Percentiles rank a stretch among this genome's conserved stretches.
Conservation (phyloP, 352 stramenopile genomes). For the Phytophthora brassicae region DNA sequence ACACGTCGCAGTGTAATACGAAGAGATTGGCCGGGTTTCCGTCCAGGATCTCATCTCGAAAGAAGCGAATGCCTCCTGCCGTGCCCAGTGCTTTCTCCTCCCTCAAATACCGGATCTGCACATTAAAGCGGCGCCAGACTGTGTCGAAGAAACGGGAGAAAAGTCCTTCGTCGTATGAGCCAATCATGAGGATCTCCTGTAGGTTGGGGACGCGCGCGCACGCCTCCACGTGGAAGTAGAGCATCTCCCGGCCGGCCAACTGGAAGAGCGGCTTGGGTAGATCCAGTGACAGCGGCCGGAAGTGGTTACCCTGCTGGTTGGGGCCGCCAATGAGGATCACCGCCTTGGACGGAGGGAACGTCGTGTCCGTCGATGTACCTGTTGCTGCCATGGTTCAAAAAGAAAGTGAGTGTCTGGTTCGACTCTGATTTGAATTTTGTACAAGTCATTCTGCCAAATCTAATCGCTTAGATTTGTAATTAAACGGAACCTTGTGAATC, state of each 20-base stretch:
- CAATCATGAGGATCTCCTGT: slow-evolving; percentile 88
- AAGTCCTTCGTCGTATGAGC: slow-evolving; percentile 86
- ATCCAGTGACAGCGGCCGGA: slow-evolving; percentile 85
- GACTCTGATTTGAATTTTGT: slow-evolving; percentile 1
- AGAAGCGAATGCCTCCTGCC: slow-evolving; percentile 81
- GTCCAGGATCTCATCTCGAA: slow-evolving; percentile 83
- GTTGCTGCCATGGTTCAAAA: slow-evolving; percentile 17
- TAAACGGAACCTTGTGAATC: neutral
- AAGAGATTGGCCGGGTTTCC: slow-evolving; percentile 73
- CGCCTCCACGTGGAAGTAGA: slow-evolving; percentile 89
- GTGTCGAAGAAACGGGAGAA: slow-evolving; percentile 90
- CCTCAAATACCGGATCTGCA: slow-evolving; percentile 82
- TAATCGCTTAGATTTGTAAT: slow-evolving; percentile 15
- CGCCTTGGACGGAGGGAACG: slow-evolving; percentile 80
- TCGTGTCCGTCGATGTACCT: slow-evolving; percentile 24
- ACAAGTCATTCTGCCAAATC: slow-evolving; percentile 1
- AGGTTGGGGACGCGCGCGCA: slow-evolving; percentile 82
- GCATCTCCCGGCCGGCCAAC: slow-evolving; percentile 83
- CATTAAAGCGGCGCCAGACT: slow-evolving; percentile 79
- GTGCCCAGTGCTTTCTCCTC: slow-evolving; percentile 84
- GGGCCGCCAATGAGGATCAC: slow-evolving; percentile 87
- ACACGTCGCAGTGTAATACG: slow-evolving; percentile 88
- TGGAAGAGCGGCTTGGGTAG: slow-evolving; percentile 88
- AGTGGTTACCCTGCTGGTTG: slow-evolving; percentile 88
- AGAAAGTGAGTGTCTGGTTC: neutral